A percentile compares a stretch with the other conserved stretches of the same genome.
Evolutionary conservation across 768 basidiomycete species (phyloP).

Genomic region (Rickenella mellea): DNA sequence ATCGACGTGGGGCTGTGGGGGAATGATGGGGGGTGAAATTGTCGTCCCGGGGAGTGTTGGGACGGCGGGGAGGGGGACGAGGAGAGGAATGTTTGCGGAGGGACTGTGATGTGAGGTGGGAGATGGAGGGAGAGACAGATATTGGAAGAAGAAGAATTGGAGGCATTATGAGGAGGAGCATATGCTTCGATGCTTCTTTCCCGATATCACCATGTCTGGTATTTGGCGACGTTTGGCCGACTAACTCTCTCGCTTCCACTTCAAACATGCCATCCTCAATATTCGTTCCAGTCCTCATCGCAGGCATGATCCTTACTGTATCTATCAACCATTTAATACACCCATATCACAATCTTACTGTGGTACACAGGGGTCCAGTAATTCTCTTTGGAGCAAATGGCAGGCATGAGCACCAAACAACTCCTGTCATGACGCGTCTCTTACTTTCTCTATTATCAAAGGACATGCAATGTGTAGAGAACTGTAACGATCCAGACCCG

Average conservation of each 20-base stretch:
- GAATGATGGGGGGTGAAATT: slow-evolving; percentile 11
- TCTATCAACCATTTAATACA: too few relatives aligned
- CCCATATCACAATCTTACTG: slow-evolving; percentile 1
- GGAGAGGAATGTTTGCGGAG: slow-evolving; percentile 10
- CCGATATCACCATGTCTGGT: too few relatives aligned
- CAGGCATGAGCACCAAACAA: slow-evolving; percentile 37
- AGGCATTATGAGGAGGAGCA: slow-evolving; percentile 13
- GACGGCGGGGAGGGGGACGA: slow-evolving; percentile 3
- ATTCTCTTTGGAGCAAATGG: slow-evolving; percentile 78
- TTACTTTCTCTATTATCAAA: slow-evolving; percentile 15
- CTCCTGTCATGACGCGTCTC: background rate
- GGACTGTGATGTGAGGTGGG: slow-evolving; percentile 12
- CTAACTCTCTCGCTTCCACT: slow-evolving; percentile 3
- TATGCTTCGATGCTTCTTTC: too few relatives aligned
- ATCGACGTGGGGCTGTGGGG: slow-evolving; percentile 12
- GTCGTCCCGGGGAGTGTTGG: slow-evolving; percentile 7
- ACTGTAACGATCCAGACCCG: slow-evolving; percentile 64
- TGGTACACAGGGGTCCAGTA: slow-evolving; percentile 55
- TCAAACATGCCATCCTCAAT: slow-evolving; percentile 53
- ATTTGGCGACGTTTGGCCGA: too few relatives aligned
- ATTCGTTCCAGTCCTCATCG: slow-evolving; percentile 72
- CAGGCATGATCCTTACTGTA: slow-evolving; percentile 88
- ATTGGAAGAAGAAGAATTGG: slow-evolving; percentile 13
- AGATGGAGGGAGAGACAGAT: too few relatives aligned
- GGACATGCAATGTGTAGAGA: slow-evolving; percentile 99